Percentiles rank a stretch among this genome's conserved stretches.
Conservation (phyloP, 139 green algal genomes). For the Eudorina sp. region DNA sequence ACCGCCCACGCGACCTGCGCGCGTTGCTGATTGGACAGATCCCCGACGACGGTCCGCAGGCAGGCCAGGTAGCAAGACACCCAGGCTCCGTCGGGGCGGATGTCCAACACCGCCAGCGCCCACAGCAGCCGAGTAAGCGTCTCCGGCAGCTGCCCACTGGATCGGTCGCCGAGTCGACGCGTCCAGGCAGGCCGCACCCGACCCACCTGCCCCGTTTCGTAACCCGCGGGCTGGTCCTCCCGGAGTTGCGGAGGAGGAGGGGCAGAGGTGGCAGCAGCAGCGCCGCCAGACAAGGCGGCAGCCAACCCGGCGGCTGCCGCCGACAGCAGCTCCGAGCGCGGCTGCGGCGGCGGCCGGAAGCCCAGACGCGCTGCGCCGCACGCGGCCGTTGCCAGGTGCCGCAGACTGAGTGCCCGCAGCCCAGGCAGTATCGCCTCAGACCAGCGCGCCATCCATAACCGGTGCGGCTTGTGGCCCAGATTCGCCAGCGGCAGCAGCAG, state of each 20-base stretch:
- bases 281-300: neutral
- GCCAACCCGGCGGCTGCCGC: neutral
- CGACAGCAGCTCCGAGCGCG: neutral
- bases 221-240: no score
- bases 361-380: neutral
- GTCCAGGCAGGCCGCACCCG: neutral
- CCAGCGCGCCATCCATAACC: constrained; percentile 55
- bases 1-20: constrained; percentile 9
- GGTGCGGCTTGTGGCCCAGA: constrained; percentile 62
- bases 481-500: neutral
- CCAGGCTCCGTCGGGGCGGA: neutral
- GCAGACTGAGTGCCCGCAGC: neutral
- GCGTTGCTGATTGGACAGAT: neutral
- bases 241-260: no score
- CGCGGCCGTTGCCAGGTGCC: neutral
- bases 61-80: neutral
- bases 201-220: neutral
- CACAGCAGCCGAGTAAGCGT: constrained; percentile 6
- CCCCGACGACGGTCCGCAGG: neutral
- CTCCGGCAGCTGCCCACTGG: neutral
- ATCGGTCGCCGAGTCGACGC: neutral
- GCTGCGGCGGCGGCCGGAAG: neutral
- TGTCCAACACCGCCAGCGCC: constrained; percentile 32
- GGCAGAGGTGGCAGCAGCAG: neutral
- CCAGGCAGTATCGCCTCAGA: constrained; percentile 15